Evolutionary conservation across 176 grass and related monocot species (phyloP), one percentile per base, ranked within the genome.

Genomic region (Cenchrus fungigraminus): DNA sequence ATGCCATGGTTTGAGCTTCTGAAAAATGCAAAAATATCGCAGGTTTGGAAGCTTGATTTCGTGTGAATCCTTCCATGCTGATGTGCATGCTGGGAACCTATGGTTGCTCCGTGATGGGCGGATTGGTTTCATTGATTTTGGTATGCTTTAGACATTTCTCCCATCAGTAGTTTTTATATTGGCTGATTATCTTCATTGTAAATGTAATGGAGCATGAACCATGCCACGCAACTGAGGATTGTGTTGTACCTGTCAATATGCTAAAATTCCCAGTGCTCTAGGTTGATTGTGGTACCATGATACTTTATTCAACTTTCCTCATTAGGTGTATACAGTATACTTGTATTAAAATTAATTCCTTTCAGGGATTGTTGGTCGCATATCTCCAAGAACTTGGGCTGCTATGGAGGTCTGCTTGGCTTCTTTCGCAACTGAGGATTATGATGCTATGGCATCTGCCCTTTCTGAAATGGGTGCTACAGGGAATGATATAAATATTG

Each of bases 21-120:
- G 19, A 78, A 40, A 80, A 79, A 85, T 80, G 13, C 46, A 65
- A 22, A 43, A 79, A 85, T 85, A 83, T 3, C 72, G 88, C 73
- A 98, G 96, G 96, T 95, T 98, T 87, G 96, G 96, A 80, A 98
- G 96, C 78, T 93, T 98, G 83, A 87, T 98, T 64, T 87, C 91
- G 17, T 98, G 96, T 83, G 96, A 95, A 76, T 95, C 85, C 63
- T 98, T 98, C 86, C 96, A 98, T 84, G 96, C 93, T 0, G 96
- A 98, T 84, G 96, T 95, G 46, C 93, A 98, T 95, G 96, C 96
- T 76, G 96, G 96, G 71, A 98, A 98, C 73, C 86, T 98, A 14
- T 98, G 96, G 96, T 73, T 98, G 83, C 96, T 98, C 80, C 89
- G 83, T 89, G 96, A 98, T 93, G 96, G 93, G 0, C 89, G 93